Base-by-base conservation (phyloP, 2,329 filamentous ascomycete genomes). In the Botrytis aclada region DNA sequence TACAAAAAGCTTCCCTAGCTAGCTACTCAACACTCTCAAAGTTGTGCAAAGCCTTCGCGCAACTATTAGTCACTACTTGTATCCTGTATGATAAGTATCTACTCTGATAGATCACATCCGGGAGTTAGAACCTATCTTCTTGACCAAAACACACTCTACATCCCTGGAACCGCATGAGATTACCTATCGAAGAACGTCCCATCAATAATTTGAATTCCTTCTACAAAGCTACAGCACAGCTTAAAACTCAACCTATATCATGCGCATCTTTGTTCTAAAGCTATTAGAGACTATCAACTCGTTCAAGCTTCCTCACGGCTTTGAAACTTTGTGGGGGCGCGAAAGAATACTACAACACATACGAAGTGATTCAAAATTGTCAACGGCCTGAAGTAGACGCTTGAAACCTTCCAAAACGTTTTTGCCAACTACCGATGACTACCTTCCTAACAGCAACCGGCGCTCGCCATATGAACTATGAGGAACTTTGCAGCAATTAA, bases 261-360 rank as follows among this genome's bases (percentile, higher is more conserved):
- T 29, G 7, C 37, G 1, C 0, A 32, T 29, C 6, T 1, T 12
- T 34, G 0, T n/a, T 4, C 25, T 18, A 32, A 34, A 29, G 0
- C 10, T 47, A 34, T 18, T 12, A 6, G 0, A 5, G 1, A 22
- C 10, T 9, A 34, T 37, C 1, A 8, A 14, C 9, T 61, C 2
- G 5, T 41, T 62, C 4, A 14, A 62, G 0, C 5, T 16, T 62
- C 14, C 25, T 62, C 6, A n/a, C 2, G 7, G 9, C 12, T 14
- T 16, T 3, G 4, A 2, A 3, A 25, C 4, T 12, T 5, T 14
- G 10, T 7, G 1, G 20, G 4, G 3, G 45, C n/a, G 25, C 25
- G 18, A 37, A 32, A 29, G 34, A 45, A 18, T 45, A 18, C 39
- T 12, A 41, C 25, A 41, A 18, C 22, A n/a, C 4, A 29, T 62